Base-by-base conservation (phyloP, 768 basidiomycete species). In the Boletus sp. region DNA sequence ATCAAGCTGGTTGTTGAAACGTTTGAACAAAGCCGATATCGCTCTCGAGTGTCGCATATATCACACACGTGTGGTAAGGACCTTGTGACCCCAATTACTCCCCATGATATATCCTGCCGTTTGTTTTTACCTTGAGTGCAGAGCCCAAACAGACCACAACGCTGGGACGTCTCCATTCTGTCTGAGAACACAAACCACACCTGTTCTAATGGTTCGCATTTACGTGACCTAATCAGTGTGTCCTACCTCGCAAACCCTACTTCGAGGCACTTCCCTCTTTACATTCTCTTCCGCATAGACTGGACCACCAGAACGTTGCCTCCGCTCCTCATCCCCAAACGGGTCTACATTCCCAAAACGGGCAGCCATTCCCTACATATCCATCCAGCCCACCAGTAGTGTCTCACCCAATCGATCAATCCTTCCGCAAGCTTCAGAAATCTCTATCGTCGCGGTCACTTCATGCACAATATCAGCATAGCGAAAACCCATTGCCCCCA, bases 391-490 rank as follows among this genome's bases (percentile, higher is more conserved):
- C 55, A 33, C 51, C 55, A 41, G 40, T 30, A 21, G 25, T 13
- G 30, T 19, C 53, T 27, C 78, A 79, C 5, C 77, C 79, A 7
- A 79, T 77, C n/a, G 83, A 82, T 55, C 77, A 78, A 51, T 30
- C 63, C 25, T 33, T 52, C n/a, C 66, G 64, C 25, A 68, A 58
- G 14, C 57, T 80, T 29, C 75, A 72, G 32, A 86, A 85, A 65
- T 79, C 80, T 10, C 69, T 77, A 21, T 88, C 88, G 13, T 72
- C 80, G 23, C 80, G 79, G 21, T 87, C 84, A 14, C 74, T 90
- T 29, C 74, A 75, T 63, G 74, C 80, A 45, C 81, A 81, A 53
- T 69, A 76, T 47, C 82, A 81, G 50, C 66, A 74, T 52, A 77
- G 77, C 17, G 67, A 60, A 41, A 59, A 56, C 7, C 58, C 65